Evolutionary conservation across 805 yeast genomes (phyloP).

Genomic region (Teunomyces atbi): DNA sequence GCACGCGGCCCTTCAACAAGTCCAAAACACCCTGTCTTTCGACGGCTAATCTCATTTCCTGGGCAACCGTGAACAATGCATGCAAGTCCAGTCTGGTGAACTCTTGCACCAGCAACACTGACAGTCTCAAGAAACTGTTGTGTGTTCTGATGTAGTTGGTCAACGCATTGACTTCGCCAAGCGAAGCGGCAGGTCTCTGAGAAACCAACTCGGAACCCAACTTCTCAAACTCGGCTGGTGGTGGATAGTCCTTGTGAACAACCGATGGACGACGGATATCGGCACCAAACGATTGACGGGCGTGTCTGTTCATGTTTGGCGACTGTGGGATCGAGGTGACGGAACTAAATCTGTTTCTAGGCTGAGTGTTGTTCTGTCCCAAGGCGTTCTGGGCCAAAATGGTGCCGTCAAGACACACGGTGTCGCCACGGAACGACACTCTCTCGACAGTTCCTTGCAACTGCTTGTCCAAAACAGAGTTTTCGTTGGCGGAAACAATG

Average conservation of each 20-base stretch:
- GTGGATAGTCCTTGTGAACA: constrained; percentile 32
- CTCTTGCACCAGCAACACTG: constrained; percentile 84
- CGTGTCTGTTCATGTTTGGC: constrained; percentile 32
- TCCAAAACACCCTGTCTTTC: constrained; percentile 95
- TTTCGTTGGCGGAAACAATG: constrained; percentile 35
- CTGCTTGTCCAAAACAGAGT: constrained; percentile 43
- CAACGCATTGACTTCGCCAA: constrained; percentile 77
- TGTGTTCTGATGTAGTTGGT: constrained; percentile 71
- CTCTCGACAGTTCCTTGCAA: constrained; percentile 85
- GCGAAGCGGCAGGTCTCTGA: constrained; percentile 68
- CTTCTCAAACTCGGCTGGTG: constrained; percentile 45
- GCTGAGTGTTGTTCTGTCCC: constrained; percentile 54
- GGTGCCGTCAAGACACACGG: constrained; percentile 83
- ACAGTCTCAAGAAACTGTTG: constrained; percentile 88
- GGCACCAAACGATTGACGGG: constrained; percentile 34
- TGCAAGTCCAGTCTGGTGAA: constrained; percentile 87
- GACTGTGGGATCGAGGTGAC: constrained; percentile 26
- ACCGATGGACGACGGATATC: constrained; percentile 37
- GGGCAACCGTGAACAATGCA: constrained; percentile 92
- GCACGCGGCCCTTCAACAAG: constrained; percentile 81
- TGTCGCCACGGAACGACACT: constrained; percentile 73
- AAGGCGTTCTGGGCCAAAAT: constrained; percentile 56
- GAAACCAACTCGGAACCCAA: constrained; percentile 69
- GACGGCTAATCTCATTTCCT: constrained; percentile 94
- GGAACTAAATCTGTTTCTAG: constrained; percentile 44